Evolutionary conservation across 306 rosid species (phyloP), one percentile per base, ranked within the genome.

Genomic region (Citrullus mucosospermus): DNA sequence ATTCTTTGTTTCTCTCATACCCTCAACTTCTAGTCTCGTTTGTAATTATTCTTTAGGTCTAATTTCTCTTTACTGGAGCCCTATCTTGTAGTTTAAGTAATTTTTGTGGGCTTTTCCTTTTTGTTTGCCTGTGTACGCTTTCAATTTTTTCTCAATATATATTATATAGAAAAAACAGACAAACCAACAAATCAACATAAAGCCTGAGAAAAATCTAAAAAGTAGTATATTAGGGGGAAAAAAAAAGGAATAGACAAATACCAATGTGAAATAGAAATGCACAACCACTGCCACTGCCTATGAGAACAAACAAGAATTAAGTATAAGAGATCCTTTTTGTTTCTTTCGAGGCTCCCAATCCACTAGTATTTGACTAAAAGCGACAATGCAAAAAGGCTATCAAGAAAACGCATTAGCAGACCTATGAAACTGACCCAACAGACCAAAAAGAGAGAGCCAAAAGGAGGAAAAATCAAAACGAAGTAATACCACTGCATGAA

Each of bases 151-250:
- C 48, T 48, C 4, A 48, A 12, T 48, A 0, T 46, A 46, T 46
- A 46, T 46, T 8, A 46, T 12, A 10, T 46, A 48, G 11, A 48
- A 48, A 48, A 4, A 48, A 48, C 11, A 12, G 13, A 48, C 16
- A 3, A 48, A 48, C 54, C 12, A 48, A 48, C 17, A 17, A 53
- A 53, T 57, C 67, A 18, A 79, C 80, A 7, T 69, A 36, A 43
- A 50, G 71, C 83, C 28, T 79, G 80, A 41, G 41, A 36, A 71
- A 75, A 63, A 46, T 28, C 17, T 46, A 48, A 22, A 77, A 61
- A 53, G 41, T 4, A 38, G 22, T n/a, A 53, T 30, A 20, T 75
- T 13, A 25, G 28, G 28, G 28, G 28, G 28, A 25, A 25, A 25
- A 25, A n/a, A 66, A 16, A 70, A 70, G n/a, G 20, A n/a, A 51